These are phyloP conservation scores for Zizania palustris DNA, from an alignment of 202 grass and related monocot species.

Conservation along the genomic window DNA sequence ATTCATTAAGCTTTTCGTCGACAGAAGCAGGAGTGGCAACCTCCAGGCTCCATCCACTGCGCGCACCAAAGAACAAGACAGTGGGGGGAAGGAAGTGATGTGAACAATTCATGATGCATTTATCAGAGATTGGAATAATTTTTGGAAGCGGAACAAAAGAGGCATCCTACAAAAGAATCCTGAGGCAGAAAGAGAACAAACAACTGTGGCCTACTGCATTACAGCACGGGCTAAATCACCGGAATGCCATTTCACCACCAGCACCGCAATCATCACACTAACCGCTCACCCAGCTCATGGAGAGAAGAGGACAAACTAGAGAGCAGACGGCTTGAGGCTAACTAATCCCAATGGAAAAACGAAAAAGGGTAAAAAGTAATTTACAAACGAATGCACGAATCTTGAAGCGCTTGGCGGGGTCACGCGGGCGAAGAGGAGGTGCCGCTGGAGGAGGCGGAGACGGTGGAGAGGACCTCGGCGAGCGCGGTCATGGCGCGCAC, in stretches of 20 bases:
- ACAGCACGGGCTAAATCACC: slow-evolving; percentile 49
- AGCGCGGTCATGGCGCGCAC: slow-evolving; percentile 84
- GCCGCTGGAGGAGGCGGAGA: slow-evolving; percentile 29
- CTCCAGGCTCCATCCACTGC: neutral
- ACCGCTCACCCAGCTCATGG: slow-evolving; percentile 39
- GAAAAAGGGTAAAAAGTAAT: neutral
- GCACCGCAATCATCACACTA: slow-evolving; percentile 30
- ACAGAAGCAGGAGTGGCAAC: neutral
- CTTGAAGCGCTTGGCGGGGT: slow-evolving; percentile 24
- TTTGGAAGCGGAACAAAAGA: slow-evolving; percentile 16
- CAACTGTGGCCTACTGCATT: slow-evolving; percentile 41
- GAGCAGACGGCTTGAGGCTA: slow-evolving; percentile 11
- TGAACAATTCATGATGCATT: slow-evolving; percentile 43
- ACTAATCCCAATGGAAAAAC: slow-evolving; percentile 41
- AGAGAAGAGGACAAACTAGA: slow-evolving; percentile 33
- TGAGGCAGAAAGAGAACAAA: slow-evolving; percentile 18
- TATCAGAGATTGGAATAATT: slow-evolving; percentile 18
- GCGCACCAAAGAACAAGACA: neutral
- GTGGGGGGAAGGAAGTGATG: neutral
- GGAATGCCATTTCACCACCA: slow-evolving; percentile 40
- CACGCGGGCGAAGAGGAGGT: slow-evolving; percentile 38
- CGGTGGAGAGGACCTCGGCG: slow-evolving; percentile 72
- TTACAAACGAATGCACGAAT: slow-evolving; percentile 67
- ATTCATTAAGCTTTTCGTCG: neutral
- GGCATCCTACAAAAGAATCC: slow-evolving; percentile 42